Percentiles rank a stretch among this genome's conserved stretches.
phyloP scores from a whole-genome alignment of 305 asterid species.

The Stenogyne calaminthoides region DNA sequence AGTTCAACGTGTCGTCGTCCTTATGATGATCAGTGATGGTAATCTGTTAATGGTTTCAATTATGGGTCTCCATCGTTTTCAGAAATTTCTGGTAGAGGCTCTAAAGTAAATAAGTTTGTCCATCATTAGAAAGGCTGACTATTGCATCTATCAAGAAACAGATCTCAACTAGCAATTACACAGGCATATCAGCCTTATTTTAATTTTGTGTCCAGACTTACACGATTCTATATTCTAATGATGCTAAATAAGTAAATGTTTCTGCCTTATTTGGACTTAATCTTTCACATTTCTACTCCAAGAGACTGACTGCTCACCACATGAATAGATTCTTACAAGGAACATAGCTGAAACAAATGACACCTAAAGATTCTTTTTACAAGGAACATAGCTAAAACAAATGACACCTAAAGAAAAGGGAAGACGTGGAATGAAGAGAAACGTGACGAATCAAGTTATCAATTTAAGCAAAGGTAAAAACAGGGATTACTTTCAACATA shows the following conservation, averaged over 20 bases:
- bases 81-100: not conserved
- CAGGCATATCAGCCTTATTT: not conserved
- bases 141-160: slow-evolving; percentile 7
- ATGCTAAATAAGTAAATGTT: slow-evolving; percentile 10
- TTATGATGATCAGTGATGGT: not conserved
- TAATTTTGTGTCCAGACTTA: not conserved
- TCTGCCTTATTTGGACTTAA: not conserved
- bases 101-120: not conserved
- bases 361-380: not conserved
- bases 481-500: slow-evolving; percentile 5
- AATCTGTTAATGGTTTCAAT: slow-evolving; percentile 2
- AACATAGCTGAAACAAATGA: slow-evolving; percentile 12
- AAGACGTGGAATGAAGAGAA: not conserved
- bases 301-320: slow-evolving; percentile 2
- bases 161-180: not conserved
- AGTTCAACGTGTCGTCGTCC: not conserved
- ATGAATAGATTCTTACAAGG: not conserved
- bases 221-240: not conserved
- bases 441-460: not conserved
- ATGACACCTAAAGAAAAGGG: not conserved
- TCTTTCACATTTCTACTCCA: slow-evolving; percentile 17
- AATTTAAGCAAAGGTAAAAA: too few species aligned
- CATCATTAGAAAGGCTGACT: not conserved
- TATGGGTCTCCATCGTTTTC: slow-evolving; percentile 2
- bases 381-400: not conserved